A percentile compares a stretch with the other conserved stretches of the same genome.
Conservation (phyloP, 202 grass and related monocot genomes). For the Brachypodium distachyon region DNA sequence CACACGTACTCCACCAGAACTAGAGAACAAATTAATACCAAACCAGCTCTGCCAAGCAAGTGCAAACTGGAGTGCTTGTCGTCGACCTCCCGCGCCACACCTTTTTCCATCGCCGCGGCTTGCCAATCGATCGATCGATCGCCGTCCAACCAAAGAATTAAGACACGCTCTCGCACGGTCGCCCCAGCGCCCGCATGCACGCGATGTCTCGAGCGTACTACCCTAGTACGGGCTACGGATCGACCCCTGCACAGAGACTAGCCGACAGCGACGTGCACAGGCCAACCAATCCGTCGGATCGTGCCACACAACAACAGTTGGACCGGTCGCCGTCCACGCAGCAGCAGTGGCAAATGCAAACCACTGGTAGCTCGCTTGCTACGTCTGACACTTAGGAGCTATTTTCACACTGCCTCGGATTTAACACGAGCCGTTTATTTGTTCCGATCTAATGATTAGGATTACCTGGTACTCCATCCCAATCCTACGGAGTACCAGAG, state of each 20-base stretch:
- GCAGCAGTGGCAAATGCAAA: background rate
- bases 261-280: slow-evolving; percentile 19
- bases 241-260: background rate
- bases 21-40: background rate
- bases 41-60: no score
- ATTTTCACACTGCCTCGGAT: no score
- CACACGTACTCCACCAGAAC: background rate
- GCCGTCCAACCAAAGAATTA: background rate
- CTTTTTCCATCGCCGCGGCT: background rate
- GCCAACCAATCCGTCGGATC: slow-evolving; percentile 7
- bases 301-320: background rate
- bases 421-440: no score
- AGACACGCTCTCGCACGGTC: no score
- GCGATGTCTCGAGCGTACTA: no score
- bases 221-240: no score
- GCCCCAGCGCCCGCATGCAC: no score
- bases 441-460: no score
- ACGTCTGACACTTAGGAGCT: no score
- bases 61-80: background rate
- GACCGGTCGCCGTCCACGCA: slow-evolving; percentile 10
- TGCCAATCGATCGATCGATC: no score
- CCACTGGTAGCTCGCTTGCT: background rate
- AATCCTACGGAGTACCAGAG: no score
- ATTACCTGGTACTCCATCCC: no score
- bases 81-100: slow-evolving; percentile 19